phyloP scores from a whole-genome alignment of 257 asterid genomes.

The Lithospermum erythrorhizon region DNA sequence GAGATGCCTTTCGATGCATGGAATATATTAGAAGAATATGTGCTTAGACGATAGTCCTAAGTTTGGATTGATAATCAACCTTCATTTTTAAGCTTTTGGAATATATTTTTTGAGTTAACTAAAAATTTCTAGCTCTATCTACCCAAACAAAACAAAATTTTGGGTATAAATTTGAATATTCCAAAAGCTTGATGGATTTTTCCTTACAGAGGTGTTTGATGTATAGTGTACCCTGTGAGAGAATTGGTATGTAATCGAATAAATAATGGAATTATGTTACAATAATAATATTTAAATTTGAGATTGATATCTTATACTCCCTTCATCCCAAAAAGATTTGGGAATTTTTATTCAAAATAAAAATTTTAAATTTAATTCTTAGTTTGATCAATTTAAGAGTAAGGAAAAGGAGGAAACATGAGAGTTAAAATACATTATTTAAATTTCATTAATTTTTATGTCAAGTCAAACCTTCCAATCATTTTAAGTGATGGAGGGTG shows the following conservation, averaged over 20 bases:
- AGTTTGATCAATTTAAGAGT: too few relatives aligned
- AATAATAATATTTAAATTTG: too few relatives aligned
- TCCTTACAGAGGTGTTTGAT: conserved; percentile 45
- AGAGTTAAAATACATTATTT: too few relatives aligned
- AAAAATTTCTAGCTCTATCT: background rate
- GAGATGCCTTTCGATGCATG: background rate
- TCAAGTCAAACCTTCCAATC: too few relatives aligned
- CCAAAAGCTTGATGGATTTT: conserved; percentile 25
- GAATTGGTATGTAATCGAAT: conserved; percentile 5
- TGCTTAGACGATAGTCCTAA: background rate
- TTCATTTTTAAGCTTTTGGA: conserved; percentile 13
- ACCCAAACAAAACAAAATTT: background rate
- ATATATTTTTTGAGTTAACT: conserved; percentile 12
- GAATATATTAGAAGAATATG: background rate
- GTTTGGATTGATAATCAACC: background rate
- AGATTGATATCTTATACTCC: too few relatives aligned
- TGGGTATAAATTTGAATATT: conserved; percentile 22
- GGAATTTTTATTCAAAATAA: too few relatives aligned
- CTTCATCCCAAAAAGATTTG: too few relatives aligned
- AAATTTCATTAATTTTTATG: too few relatives aligned
- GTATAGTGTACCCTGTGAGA: conserved; percentile 41
- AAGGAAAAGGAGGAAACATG: too few relatives aligned
- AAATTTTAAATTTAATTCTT: too few relatives aligned
- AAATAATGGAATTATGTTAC: background rate
- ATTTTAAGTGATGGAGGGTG: too few relatives aligned